phyloP scores from a whole-genome alignment of 345 rosid species.

The Eucalyptus polyanthemos region DNA sequence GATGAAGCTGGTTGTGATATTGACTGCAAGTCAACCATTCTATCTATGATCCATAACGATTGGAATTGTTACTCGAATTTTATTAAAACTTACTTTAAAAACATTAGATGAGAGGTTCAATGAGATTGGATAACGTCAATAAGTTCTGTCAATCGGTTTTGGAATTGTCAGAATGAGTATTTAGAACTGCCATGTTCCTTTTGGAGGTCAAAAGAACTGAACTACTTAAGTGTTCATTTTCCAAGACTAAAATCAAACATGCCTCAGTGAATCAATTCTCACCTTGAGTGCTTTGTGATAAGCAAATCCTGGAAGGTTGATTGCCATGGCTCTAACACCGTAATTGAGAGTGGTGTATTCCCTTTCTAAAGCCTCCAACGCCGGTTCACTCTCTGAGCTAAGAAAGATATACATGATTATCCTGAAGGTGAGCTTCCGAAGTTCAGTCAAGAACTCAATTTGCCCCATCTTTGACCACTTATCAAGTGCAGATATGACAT shows the following conservation, averaged over 20 bases:
- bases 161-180: neutral
- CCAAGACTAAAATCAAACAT: neutral
- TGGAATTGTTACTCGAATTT: neutral
- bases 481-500: constrained; percentile 30
- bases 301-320: constrained; percentile 82
- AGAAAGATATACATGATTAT: constrained; percentile 79
- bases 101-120: neutral
- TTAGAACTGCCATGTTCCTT: neutral
- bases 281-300: constrained; percentile 81
- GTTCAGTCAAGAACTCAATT: constrained; percentile 51
- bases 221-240: neutral
- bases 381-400: constrained; percentile 47
- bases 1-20: neutral
- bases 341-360: constrained; percentile 64
- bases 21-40: neutral
- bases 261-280: neutral
- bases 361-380: constrained; percentile 59
- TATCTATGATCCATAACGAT: neutral
- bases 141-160: neutral
- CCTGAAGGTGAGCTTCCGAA: constrained; percentile 71
- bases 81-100: neutral
- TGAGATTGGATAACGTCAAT: neutral
- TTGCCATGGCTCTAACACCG: constrained; percentile 84
- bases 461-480: constrained; percentile 61
- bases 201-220: neutral